Percentiles rank a stretch among this genome's conserved stretches.
Conservation (phyloP, 176 grass and related monocot species). For the Raddia guianensis region DNA sequence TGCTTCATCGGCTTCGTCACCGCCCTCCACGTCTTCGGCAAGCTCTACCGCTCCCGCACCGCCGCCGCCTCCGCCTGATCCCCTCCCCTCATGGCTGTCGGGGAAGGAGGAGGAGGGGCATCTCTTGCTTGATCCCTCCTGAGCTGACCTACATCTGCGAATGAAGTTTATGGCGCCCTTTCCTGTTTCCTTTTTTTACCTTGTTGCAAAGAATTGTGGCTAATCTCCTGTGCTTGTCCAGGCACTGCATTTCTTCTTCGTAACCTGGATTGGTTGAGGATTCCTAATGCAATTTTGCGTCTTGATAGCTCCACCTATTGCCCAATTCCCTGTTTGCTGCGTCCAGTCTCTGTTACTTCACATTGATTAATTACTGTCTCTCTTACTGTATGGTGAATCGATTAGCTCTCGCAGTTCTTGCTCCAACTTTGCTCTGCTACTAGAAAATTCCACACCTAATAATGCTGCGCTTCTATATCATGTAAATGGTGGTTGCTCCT, state of each 20-base stretch:
- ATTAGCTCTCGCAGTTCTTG: background rate
- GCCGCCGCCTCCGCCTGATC: slow-evolving; percentile 58
- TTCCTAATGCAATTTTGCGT: background rate
- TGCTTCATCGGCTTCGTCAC: slow-evolving; percentile 80
- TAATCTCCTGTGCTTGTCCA: slow-evolving; percentile 16
- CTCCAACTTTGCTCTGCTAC: background rate
- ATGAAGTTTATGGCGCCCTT: slow-evolving; percentile 31
- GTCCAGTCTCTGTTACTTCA: background rate
- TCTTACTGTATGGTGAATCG: background rate
- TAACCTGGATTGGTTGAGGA: background rate
- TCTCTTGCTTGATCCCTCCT: slow-evolving; percentile 3
- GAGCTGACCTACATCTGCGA: slow-evolving; percentile 15
- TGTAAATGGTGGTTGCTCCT: background rate
- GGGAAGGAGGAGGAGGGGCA: background rate
- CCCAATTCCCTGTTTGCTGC: slow-evolving; percentile 1
- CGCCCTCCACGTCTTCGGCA: slow-evolving; percentile 77
- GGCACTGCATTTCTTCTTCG: background rate
- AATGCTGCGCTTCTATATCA: background rate
- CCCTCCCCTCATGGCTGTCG: slow-evolving; percentile 6
- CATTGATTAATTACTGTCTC: background rate
- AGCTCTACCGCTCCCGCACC: slow-evolving; percentile 79
- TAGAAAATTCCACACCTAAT: background rate
- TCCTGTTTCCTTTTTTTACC: background rate
- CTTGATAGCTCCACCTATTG: background rate
- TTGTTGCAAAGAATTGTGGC: slow-evolving; percentile 23